Evolutionary conservation across 345 rosid genomes (phyloP).

Genomic region (Lepidium aucheri): DNA sequence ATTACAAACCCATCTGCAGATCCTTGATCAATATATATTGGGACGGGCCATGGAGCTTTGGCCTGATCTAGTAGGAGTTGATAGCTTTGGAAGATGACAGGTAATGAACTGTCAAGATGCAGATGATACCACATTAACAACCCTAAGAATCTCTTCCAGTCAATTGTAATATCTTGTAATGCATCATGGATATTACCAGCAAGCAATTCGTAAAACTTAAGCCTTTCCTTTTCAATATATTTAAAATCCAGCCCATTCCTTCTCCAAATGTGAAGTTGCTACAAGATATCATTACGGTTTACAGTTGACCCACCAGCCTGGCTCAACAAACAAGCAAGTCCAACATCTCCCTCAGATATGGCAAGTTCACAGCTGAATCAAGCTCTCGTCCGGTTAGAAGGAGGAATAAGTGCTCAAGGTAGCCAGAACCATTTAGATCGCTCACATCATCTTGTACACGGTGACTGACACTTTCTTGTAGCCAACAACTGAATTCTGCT

Average conservation of each 20-base stretch:
- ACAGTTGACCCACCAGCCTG: too few relatives aligned
- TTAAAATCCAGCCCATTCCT: slow-evolving; percentile 80
- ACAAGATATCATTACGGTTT: neutral
- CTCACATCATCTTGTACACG: slow-evolving; percentile 86
- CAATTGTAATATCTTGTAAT: too few relatives aligned
- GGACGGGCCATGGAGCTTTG: slow-evolving; percentile 78
- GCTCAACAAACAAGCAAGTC: slow-evolving; percentile 88
- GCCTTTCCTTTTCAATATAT: slow-evolving; percentile 83
- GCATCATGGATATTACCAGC: too few relatives aligned
- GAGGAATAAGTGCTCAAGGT: slow-evolving; percentile 70
- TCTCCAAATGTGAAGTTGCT: slow-evolving; percentile 84
- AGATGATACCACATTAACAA: slow-evolving; percentile 88
- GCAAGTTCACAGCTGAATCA: slow-evolving; percentile 81
- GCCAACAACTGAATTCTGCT: too few relatives aligned
- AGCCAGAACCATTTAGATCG: slow-evolving; percentile 60
- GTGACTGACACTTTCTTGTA: too few relatives aligned
- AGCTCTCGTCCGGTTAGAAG: slow-evolving; percentile 88
- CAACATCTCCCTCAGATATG: slow-evolving; percentile 83
- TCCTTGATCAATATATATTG: slow-evolving; percentile 85
- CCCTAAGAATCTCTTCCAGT: slow-evolving; percentile 97
- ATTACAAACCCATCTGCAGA: slow-evolving; percentile 34
- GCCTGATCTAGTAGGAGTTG: slow-evolving; percentile 55
- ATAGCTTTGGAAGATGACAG: slow-evolving; percentile 57
- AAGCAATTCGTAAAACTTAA: too few relatives aligned
- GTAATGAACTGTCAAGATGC: slow-evolving; percentile 59